Evolutionary conservation across 805 yeast genomes (phyloP), one percentile per base, ranked within the genome.

Genomic region (Starmerella sirachaensis): DNA sequence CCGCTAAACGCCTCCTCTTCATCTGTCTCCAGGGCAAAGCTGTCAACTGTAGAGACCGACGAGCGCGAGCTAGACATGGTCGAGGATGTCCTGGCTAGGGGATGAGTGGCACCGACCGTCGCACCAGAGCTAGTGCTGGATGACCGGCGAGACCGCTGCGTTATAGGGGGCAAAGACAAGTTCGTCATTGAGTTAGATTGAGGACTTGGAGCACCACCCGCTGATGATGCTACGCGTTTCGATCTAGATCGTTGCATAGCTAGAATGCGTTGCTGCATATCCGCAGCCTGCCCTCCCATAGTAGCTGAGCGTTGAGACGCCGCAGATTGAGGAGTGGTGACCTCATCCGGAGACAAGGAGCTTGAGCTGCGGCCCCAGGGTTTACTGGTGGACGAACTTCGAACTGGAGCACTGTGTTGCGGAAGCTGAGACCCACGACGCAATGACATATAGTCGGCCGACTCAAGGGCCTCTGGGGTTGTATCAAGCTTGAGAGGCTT

Each of bases 161-260:
- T n/a, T n/a, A n/a, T n/a, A n/a, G n/a, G n/a, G n/a, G n/a, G n/a
- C n/a, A n/a, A n/a, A n/a, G n/a, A n/a, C n/a, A n/a, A n/a, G n/a
- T n/a, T n/a, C n/a, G n/a, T n/a, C n/a, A n/a, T n/a, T n/a, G n/a
- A n/a, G 39, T 31, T 45, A 30, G 38, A 31, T 27, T 11, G 52
- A 28, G 17, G 45, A 50, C 14, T 11, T 13, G 11, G 33, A 16
- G 31, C 28, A 35, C 12, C 23, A n/a, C 28, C 13, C 17, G 26
- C 37, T 33, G 34, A 21, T 17, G 6, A 29, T 32, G 29, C 35
- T 32, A 18, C 23, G 32, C 63, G 61, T 33, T 62, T 60, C 41
- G 74, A 76, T 48, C 95, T 70, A 52, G 78, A 75, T 46, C 82
- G 84, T 57, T 85, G 95, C 51, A 86, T 81, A 0, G 94, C 94